A percentile compares a stretch with the other conserved stretches of the same genome.
Evolutionary conservation across 164 flowering plant genomes (phyloP).

Genomic region (Chimonanthus salicifolius): DNA sequence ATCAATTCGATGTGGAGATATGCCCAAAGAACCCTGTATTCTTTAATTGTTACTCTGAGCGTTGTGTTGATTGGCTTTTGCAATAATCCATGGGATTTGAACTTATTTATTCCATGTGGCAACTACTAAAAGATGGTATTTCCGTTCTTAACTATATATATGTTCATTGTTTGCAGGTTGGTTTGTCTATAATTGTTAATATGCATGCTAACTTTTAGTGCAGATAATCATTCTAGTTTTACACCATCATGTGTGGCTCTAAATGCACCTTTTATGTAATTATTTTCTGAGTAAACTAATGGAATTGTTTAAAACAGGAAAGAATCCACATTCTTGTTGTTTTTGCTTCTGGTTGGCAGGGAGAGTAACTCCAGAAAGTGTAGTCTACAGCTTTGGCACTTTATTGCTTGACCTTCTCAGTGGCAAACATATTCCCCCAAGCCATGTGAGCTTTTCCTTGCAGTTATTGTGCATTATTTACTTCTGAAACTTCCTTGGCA

Average conservation of each 20-base stretch:
- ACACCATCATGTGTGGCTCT: neutral
- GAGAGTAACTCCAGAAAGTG: conserved; percentile 90
- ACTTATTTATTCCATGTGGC: neutral
- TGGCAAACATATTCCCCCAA: conserved; percentile 96
- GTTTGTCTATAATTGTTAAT: neutral
- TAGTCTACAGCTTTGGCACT: conserved; percentile 93
- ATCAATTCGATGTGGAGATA: neutral
- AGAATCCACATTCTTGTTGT: neutral
- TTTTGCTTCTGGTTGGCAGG: conserved; percentile 47
- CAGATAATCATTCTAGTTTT: neutral
- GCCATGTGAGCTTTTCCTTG: conserved; percentile 55
- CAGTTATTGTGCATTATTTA: neutral
- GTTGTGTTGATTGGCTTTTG: neutral
- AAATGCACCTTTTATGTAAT: neutral
- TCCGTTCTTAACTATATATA: neutral
- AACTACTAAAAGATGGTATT: neutral
- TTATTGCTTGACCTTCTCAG: conserved; percentile 88
- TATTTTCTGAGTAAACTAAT: neutral
- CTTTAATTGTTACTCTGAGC: neutral
- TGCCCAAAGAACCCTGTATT: neutral
- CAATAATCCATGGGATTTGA: neutral
- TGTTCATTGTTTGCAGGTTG: neutral
- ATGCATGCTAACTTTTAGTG: neutral
- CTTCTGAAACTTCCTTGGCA: neutral
- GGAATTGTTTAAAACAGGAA: neutral